Base-by-base conservation (phyloP, 1,139 yeast genomes). In the Yamadazyma trypodendri region DNA sequence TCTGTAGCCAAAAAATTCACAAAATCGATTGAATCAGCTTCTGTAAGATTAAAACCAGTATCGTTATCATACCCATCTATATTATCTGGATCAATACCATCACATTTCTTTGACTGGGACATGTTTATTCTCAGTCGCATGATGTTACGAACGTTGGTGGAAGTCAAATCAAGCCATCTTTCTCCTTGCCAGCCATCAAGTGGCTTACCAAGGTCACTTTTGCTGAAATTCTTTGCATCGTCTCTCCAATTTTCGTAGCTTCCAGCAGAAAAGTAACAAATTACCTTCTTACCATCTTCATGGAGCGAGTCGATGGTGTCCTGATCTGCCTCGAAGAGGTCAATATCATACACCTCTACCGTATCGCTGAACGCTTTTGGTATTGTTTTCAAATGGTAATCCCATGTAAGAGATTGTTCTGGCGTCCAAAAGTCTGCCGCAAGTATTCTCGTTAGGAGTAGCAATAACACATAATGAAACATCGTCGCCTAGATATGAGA, bases 181-280 rank as follows among this genome's bases (percentile, higher is more conserved):
- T 55, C 58, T 3, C 57, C 58, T 28, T 46, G 29, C 58, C 58
- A 53, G 11, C 58, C 58, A 36, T 50, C 54, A 16, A 55, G 38
- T 3, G 44, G 41, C 9, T 48, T 37, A 7, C 58, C 58, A 28
- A 55, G 34, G 32, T 52, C 60, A 2, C 34, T 9, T 6, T 32
- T 21, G 5, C 32, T 10, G 33, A 54, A 55, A 6, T 43, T 24
- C 8, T 28, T 21, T 6, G 45, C 46, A 34, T 54, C 59, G 6
- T 39, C 36, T 24, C 59, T 43, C 59, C 58, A 53, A 31, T 50
- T 37, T 34, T 55, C 60, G 40, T 49, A 55, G 29, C 54, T 51
- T 5, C 60, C 59, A 3, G 57, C 60, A 2, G 59, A 54, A 30
- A 56, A 53, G 31, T 56, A 55, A 35, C 60, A 56, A 6, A 55